Percentiles rank a stretch among this genome's conserved stretches.
These are phyloP conservation scores for Camptophora hylomeconis DNA, from an alignment of 2,329 filamentous ascomycete genomes.

Conservation along the genomic window DNA sequence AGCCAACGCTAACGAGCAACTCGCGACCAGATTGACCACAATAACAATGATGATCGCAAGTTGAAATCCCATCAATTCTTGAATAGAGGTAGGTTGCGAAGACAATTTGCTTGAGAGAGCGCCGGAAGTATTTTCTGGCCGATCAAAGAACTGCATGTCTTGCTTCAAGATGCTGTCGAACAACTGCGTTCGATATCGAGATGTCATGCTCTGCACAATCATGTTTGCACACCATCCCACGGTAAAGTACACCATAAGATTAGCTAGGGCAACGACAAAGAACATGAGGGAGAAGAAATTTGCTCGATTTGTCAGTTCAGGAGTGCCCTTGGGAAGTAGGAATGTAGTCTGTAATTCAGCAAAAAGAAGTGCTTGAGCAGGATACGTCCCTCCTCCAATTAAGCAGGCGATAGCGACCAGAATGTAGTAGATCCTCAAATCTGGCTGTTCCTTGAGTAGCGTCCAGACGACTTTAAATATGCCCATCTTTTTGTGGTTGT, in stretches of 20 bases:
- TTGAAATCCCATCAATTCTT: slow-evolving; percentile 40
- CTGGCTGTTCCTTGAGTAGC: slow-evolving; percentile 10
- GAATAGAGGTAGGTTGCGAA: slow-evolving; percentile 22
- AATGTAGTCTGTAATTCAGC: slow-evolving; percentile 63
- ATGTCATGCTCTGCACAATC: slow-evolving; percentile 9
- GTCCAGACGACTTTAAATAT: slow-evolving; percentile 3
- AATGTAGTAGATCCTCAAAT: slow-evolving; percentile 23
- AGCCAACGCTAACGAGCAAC: slow-evolving; percentile 32
- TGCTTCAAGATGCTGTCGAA: slow-evolving; percentile 45
- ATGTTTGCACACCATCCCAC: slow-evolving; percentile 13
- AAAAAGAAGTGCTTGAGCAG: slow-evolving; percentile 58
- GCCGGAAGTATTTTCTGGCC: slow-evolving; percentile 20
- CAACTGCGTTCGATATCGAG: slow-evolving; percentile 14
- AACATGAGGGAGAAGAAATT: slow-evolving; percentile 71
- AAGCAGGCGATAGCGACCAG: slow-evolving; percentile 18
- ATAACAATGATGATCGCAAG: slow-evolving; percentile 36
- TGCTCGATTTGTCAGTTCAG: slow-evolving; percentile 45
- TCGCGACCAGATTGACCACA: slow-evolving; percentile 32
- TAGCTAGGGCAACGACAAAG: slow-evolving; percentile 52
- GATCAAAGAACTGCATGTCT: slow-evolving; percentile 23
- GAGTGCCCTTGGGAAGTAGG: slow-evolving; percentile 41
- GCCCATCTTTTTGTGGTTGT: slow-evolving; percentile 4
- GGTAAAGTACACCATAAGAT: slow-evolving; percentile 47
- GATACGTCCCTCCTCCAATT: slow-evolving; percentile 56
- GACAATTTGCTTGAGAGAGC: slow-evolving; percentile 20